A percentile compares a stretch with the other conserved stretches of the same genome.
These are phyloP conservation scores for Massarina eburnea DNA, from an alignment of 2,329 filamentous ascomycete species.

Conservation along the genomic window DNA sequence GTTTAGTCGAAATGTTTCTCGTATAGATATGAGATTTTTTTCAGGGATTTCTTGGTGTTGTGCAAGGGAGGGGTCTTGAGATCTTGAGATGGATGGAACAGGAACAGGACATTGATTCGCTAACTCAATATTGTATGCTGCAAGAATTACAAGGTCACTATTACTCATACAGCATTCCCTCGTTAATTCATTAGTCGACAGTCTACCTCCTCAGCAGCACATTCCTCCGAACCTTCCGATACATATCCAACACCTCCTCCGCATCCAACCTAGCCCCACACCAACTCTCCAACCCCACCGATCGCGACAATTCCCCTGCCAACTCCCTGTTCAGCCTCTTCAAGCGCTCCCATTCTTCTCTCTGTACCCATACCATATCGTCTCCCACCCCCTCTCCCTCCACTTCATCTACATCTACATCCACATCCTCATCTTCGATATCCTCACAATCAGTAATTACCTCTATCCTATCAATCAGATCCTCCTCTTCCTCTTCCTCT, in stretches of 20 bases:
- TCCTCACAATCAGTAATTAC: slow-evolving; percentile 5
- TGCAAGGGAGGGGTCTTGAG: no score
- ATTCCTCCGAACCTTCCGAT: neutral
- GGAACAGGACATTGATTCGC: no score
- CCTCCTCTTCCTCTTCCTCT: neutral
- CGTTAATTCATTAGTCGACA: no score
- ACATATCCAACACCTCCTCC: neutral
- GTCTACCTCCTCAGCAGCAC: neutral
- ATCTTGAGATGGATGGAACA: no score
- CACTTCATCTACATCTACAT: neutral
- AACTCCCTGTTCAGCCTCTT: slow-evolving; percentile 4
- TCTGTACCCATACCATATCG: neutral
- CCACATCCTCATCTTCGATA: neutral
- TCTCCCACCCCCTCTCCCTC: neutral
- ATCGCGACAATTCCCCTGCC: slow-evolving; percentile 1
- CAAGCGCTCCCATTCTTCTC: neutral
- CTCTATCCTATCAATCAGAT: neutral
- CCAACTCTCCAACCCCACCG: neutral
- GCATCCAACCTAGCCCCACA: neutral
- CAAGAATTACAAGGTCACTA: no score
- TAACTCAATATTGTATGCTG: no score
- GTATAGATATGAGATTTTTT: no score
- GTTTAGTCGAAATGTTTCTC: no score
- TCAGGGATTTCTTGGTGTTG: no score
- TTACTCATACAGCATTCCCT: no score